Evolutionary conservation across 345 rosid species (phyloP).

Genomic region (Crucihimalaya himalaica): DNA sequence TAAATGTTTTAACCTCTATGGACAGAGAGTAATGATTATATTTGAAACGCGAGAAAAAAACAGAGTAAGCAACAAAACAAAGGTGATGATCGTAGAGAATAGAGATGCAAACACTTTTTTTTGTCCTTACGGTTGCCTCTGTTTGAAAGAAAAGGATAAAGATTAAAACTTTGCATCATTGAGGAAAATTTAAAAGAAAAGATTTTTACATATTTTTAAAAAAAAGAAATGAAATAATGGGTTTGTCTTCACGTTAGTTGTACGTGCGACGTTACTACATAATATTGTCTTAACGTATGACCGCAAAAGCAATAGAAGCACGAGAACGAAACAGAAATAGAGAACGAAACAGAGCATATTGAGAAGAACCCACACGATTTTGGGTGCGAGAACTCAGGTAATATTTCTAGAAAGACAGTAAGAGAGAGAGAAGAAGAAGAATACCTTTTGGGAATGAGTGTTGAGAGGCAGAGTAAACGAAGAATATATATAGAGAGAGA

Average conservation of each 20-base stretch:
- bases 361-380: background rate
- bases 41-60: conserved; percentile 35
- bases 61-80: conserved; percentile 31
- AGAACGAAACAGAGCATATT: background rate
- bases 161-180: conserved; percentile 19
- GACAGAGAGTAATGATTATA: conserved; percentile 37
- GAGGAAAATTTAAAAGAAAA: background rate
- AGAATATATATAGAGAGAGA: conserved; percentile 12
- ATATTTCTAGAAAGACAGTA: conserved; percentile 14
- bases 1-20: conserved; percentile 34
- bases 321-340: background rate
- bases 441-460: conserved; percentile 53
- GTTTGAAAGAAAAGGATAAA: conserved; percentile 61
- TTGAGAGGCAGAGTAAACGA: conserved; percentile 26
- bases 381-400: background rate
- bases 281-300: conserved; percentile 16
- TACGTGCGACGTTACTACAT: conserved; percentile 29
- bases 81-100: conserved; percentile 20
- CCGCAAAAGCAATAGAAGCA: background rate
- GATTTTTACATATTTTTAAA: background rate
- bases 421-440: background rate
- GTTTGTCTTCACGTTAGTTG: conserved; percentile 37
- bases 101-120: background rate
- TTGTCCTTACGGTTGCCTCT: conserved; percentile 50
- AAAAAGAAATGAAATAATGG: background rate